phyloP scores from a whole-genome alignment of 78 protist species.

The Dictyostelium intermedium region DNA sequence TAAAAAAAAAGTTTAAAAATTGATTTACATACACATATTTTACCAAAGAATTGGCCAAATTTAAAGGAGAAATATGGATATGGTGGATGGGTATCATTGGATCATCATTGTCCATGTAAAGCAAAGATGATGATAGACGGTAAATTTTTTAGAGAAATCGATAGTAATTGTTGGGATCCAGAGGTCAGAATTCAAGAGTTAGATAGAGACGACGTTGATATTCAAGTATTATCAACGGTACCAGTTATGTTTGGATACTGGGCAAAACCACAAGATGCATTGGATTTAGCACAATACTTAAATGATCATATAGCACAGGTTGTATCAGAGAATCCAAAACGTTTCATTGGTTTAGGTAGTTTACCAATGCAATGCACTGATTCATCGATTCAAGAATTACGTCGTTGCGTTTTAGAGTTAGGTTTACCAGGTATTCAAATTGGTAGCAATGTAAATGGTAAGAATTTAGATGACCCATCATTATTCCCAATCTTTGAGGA shows the following conservation, averaged over 20 bases:
- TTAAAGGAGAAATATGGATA: conserved; percentile 85
- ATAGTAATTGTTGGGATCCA: conserved; percentile 87
- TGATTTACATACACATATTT: conserved; percentile 94
- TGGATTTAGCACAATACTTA: conserved; percentile 85
- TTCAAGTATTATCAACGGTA: conserved; percentile 93
- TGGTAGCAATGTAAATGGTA: conserved; percentile 91
- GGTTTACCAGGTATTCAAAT: conserved; percentile 82
- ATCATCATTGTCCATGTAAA: conserved; percentile 75
- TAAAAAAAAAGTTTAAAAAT: conserved; percentile 50
- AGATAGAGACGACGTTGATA: conserved; percentile 74
- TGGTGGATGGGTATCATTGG: conserved; percentile 89
- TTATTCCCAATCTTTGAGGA: conserved; percentile 90
- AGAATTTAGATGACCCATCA: conserved; percentile 88
- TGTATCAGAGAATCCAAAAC: conserved; percentile 81
- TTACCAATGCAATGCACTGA: conserved; percentile 94
- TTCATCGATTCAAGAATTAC: conserved; percentile 87
- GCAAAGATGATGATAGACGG: conserved; percentile 88
- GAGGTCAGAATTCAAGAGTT: conserved; percentile 86
- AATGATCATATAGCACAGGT: conserved; percentile 94
- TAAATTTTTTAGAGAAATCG: conserved; percentile 87
- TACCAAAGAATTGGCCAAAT: conserved; percentile 88
- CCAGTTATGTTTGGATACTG: conserved; percentile 92
- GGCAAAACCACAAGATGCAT: conserved; percentile 91
- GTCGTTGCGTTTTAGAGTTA: conserved; percentile 66
- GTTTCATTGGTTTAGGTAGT: conserved; percentile 95